Evolutionary conservation across 225 moss, liverwort and hornwort species (phyloP).

Genomic region (Bryoerythrophyllum caledonicum): DNA sequence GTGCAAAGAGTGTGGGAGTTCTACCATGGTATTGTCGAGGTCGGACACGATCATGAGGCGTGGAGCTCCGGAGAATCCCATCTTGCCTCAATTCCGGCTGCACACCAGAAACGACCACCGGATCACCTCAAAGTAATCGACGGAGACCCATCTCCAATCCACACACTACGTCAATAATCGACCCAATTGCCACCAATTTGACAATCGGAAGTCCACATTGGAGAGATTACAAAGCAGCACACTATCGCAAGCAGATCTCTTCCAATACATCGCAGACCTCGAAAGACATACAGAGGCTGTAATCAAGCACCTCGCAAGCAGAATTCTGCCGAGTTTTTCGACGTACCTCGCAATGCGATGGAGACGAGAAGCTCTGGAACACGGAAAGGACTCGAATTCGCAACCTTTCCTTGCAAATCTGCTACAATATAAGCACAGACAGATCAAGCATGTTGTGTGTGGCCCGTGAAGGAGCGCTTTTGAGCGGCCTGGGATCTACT

Average conservation of each 20-base stretch:
- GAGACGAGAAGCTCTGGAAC: neutral
- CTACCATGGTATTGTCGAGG: slow-evolving; percentile 95
- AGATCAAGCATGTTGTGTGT: slow-evolving; percentile 5
- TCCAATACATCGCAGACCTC: no score
- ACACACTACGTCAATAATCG: no score
- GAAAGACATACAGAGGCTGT: no score
- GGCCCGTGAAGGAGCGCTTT: slow-evolving; percentile 5
- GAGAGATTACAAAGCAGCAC: no score
- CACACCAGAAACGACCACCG: neutral
- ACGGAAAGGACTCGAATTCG: neutral
- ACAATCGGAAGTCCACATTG: no score
- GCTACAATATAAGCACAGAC: neutral
- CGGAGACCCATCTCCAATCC: no score
- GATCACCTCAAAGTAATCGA: neutral
- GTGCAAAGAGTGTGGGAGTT: neutral
- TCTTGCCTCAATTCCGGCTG: slow-evolving; percentile 22
- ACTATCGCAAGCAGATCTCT: no score
- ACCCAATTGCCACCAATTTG: no score
- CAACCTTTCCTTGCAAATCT: neutral
- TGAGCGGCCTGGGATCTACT: neutral
- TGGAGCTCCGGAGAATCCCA: slow-evolving; percentile 62
- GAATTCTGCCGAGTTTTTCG: no score
- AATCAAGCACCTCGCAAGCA: no score
- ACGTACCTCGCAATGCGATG: neutral
- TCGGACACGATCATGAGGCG: slow-evolving; percentile 95